Base-by-base conservation (phyloP, 139 green algal species). In the Eudorina sp. region DNA sequence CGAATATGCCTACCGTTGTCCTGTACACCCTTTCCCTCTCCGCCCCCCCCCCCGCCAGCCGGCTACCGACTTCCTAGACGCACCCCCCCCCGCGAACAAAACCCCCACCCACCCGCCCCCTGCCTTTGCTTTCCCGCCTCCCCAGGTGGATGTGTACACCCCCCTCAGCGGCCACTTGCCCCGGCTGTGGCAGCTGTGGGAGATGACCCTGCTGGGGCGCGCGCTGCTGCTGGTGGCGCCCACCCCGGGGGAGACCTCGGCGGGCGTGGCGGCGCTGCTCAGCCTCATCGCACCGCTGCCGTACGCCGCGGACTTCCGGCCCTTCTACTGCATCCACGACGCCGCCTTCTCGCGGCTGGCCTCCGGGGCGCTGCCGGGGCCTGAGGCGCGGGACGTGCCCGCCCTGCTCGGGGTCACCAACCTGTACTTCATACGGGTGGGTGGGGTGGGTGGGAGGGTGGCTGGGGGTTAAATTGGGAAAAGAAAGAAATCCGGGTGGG, bases 281-380 rank as follows among this genome's bases (percentile, higher is more conserved):
- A 88, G 88, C 0, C 89, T 99, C 27, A 89, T 96, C 34, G 92
- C 93, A 27, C 97, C 97, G 19, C 92, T 99, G 62, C 96, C 97
- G 16, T 99, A 95, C 90, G 70, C 51, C 16, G 66, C 88, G 14
- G 96, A 99, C 89, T 97, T 97, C 84, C 85, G 97, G 62, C 97
- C 97, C 0, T 99, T 98, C 92, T 97, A 97, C 90, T 98, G 96
- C 62, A 98, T 99, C 46, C 97, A 99, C 72, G 97, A 99, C 91
- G 53, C 93, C 2, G 85, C 92, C 36, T 99, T 97, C 68, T 74
- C 51, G 21, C 21, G 74, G 13, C 90, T 98, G 38, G 90, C 92
- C 4, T 45, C 88, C 4, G 92, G 90, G 7, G 46, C 58, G 9
- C 66, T 90, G 72, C 91, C 94, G n/a, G 77, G 43, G 5, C 84